Evolutionary conservation across 495 filamentous ascomycete species (phyloP).

Genomic region (Talaromyces adpressus): DNA sequence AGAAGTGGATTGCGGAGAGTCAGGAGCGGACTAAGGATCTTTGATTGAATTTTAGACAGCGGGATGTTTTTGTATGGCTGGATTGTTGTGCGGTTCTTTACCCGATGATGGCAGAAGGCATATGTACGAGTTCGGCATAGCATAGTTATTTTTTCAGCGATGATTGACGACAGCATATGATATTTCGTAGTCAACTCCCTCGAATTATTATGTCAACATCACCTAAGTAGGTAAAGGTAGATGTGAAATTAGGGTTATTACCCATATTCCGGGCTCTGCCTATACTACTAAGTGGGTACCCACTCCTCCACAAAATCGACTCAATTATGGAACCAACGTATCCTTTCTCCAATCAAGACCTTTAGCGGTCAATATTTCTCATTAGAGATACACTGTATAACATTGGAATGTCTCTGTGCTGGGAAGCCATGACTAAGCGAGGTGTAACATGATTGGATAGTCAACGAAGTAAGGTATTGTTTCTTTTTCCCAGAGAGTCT

Average conservation of each 20-base stretch:
- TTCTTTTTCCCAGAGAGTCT: background rate
- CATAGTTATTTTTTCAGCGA: background rate
- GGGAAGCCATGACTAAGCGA: background rate
- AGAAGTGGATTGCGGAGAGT: constrained; percentile 47
- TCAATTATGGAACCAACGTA: background rate
- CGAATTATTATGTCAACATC: background rate
- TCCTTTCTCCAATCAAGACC: background rate
- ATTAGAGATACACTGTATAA: background rate
- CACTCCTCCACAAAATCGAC: background rate
- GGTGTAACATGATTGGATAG: background rate
- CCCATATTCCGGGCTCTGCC: background rate
- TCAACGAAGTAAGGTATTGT: background rate
- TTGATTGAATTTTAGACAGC: constrained; percentile 12
- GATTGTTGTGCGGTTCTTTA: background rate
- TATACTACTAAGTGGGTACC: background rate
- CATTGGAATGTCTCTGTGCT: background rate
- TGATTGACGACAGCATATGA: background rate
- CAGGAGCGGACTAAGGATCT: constrained; percentile 53
- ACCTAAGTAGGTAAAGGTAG: background rate
- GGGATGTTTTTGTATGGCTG: background rate
- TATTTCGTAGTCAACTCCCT: background rate
- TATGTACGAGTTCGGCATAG: background rate
- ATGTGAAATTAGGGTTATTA: background rate
- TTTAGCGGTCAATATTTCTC: background rate
- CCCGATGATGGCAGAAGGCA: background rate